Base-by-base conservation (phyloP, 108 stramenopile species). In the Stephanodiscus triporus region DNA sequence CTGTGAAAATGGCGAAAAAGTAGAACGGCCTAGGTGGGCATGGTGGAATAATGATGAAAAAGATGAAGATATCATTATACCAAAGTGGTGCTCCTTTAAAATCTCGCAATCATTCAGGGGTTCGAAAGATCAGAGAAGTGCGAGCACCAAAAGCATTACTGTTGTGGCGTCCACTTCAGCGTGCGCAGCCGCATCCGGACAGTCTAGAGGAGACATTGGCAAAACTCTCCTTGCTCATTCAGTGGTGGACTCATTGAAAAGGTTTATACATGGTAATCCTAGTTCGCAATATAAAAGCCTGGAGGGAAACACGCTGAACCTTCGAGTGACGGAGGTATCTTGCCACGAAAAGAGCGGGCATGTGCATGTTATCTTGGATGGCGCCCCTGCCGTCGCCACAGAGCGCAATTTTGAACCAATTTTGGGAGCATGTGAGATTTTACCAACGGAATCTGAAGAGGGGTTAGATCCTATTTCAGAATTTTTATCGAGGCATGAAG, bases 161-260 rank as follows among this genome's bases (percentile, higher is more conserved):
- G n/a, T 83, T 9, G 47, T 72, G 42, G 73, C 47, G 14, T 79
- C 82, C 1, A 83, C 87, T 47, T 76, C 61, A 1, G 85, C 88
- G 17, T 91, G 90, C 62, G 87, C 88, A 32, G 83, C 88, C 50
- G 77, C 89, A 50, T 64, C 87, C 9, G 90, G 90, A 69, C 65
- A 57, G 1, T 80, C 79, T 6, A 76, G 85, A 61, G 80, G 84
- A 48, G 43, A 47, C 4, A 56, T 86, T 26, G 74, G 80, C 50
- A 73, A 79, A 66, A 57, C 55, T 24, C 45, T 23, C 17, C 61
- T 90, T 5, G 70, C 73, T 45, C 30, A 72, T 27, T 47, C 50
- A 23, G 66, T 88, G 19, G 66, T 88, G 27, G 55, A 70, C 17
- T 47, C 51, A 19, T 57, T 89, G 36, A 73, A 77, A 43, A 27